Evolutionary conservation across 2,329 filamentous ascomycete genomes (phyloP).

Genomic region (Claviceps sp.): DNA sequence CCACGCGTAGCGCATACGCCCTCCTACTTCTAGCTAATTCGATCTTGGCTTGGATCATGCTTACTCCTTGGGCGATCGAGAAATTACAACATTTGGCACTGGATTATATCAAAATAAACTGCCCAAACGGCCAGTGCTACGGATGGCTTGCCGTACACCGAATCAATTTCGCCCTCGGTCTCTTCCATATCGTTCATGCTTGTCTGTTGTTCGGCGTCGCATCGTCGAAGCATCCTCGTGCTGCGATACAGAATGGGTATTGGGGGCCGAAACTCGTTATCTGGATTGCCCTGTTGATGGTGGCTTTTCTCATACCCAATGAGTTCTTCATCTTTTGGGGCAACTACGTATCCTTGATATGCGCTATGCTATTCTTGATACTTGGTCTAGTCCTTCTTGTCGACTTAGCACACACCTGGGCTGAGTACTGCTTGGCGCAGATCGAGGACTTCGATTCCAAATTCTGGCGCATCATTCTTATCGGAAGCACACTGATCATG

Average conservation of each 20-base stretch:
- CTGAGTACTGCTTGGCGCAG: conserved; percentile 86
- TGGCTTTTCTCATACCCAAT: conserved; percentile 94
- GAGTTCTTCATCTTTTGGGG: conserved; percentile 91
- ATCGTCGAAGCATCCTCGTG: conserved; percentile 75
- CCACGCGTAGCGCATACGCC: conserved; percentile 91
- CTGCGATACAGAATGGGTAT: conserved; percentile 90
- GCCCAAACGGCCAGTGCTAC: conserved; percentile 79
- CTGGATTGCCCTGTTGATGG: conserved; percentile 75
- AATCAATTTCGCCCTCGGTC: conserved; percentile 91
- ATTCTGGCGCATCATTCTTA: conserved; percentile 73
- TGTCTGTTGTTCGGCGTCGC: conserved; percentile 75
- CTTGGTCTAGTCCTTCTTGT: conserved; percentile 86
- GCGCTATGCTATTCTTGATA: conserved; percentile 86
- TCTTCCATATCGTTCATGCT: conserved; percentile 84
- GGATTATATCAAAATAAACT: conserved; percentile 92
- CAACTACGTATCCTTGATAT: conserved; percentile 78
- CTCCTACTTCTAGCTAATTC: conserved; percentile 93
- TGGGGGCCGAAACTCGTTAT: conserved; percentile 93
- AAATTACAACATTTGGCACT: conserved; percentile 86
- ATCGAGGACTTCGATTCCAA: conserved; percentile 82
- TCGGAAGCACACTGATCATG: conserved; percentile 89
- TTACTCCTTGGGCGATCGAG: conserved; percentile 95
- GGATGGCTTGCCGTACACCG: conserved; percentile 94
- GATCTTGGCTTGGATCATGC: conserved; percentile 96
- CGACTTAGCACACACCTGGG: conserved; percentile 92